A percentile compares a stretch with the other conserved stretches of the same genome.
These are phyloP conservation scores for Cucurbita maxima DNA, from an alignment of 306 rosid genomes.

Conservation along the genomic window DNA sequence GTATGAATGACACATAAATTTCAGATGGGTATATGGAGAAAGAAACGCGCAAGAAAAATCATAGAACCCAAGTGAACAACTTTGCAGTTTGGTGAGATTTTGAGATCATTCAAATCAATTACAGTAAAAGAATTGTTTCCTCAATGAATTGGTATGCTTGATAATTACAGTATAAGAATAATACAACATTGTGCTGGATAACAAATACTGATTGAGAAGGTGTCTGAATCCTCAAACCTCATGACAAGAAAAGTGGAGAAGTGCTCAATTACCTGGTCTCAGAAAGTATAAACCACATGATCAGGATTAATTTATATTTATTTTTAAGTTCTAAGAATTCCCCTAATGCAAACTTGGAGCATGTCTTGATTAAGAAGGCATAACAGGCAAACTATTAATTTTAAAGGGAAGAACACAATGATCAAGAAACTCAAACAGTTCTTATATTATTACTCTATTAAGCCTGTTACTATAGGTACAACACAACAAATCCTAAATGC, in stretches of 20 bases:
- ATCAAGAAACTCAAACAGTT: neutral
- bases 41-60: neutral
- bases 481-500: neutral
- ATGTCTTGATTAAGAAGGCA: neutral
- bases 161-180: neutral
- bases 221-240: neutral
- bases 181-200: neutral
- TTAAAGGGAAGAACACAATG: neutral
- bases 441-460: neutral
- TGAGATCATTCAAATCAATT: neutral
- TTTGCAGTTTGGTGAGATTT: neutral
- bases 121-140: neutral
- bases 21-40: neutral
- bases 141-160: neutral
- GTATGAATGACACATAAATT: neutral
- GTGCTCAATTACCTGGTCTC: neutral
- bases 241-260: neutral
- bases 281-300: neutral
- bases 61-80: neutral
- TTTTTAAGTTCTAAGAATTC: neutral
- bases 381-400: neutral
- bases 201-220: neutral
- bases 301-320: neutral
- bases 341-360: neutral
- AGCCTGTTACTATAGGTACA: neutral